Percentiles rank a stretch among this genome's conserved stretches.
Conservation (phyloP, 2,329 filamentous ascomycete genomes). For the Fusarium brachygibbosum region DNA sequence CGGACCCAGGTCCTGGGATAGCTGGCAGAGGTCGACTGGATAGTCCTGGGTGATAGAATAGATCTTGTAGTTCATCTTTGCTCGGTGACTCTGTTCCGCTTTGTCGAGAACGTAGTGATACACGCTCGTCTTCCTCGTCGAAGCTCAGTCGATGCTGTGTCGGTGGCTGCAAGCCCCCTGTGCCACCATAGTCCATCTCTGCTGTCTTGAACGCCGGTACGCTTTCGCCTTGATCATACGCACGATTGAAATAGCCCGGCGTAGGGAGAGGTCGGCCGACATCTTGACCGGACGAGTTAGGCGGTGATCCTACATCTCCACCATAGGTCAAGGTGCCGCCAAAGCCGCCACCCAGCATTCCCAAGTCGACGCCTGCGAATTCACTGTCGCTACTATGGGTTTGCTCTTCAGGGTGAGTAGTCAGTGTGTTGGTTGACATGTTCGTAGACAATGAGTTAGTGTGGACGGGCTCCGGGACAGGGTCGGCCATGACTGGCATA, state of each 20-base stretch:
- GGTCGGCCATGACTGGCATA: slow-evolving; percentile 50
- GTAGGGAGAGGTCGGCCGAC: slow-evolving; percentile 64
- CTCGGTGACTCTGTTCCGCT: slow-evolving; percentile 75
- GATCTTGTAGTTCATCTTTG: slow-evolving; percentile 83
- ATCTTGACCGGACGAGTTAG: slow-evolving; percentile 58
- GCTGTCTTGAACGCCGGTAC: slow-evolving; percentile 68
- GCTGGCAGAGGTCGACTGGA: slow-evolving; percentile 73
- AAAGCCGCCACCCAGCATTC: slow-evolving; percentile 80
- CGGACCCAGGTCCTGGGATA: slow-evolving; percentile 72
- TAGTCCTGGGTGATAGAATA: slow-evolving; percentile 93
- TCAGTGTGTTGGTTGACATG: slow-evolving; percentile 59
- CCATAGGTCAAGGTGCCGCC: slow-evolving; percentile 66
- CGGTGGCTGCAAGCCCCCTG: slow-evolving; percentile 87
- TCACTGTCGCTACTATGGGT: slow-evolving; percentile 76
- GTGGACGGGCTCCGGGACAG: slow-evolving; percentile 36
- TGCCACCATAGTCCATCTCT: slow-evolving; percentile 87
- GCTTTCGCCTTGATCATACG: slow-evolving; percentile 49
- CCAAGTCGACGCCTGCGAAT: slow-evolving; percentile 77
- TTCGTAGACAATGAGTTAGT: slow-evolving; percentile 56
- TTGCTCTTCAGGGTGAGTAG: slow-evolving; percentile 65
- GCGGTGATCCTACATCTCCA: slow-evolving; percentile 60
- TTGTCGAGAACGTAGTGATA: slow-evolving; percentile 67
- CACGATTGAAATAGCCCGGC: slow-evolving; percentile 54
- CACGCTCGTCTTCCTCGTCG: slow-evolving; percentile 89
- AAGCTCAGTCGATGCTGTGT: slow-evolving; percentile 83